Evolutionary conservation across 202 grass and related monocot species (phyloP).

Genomic region (Digitaria exilis): DNA sequence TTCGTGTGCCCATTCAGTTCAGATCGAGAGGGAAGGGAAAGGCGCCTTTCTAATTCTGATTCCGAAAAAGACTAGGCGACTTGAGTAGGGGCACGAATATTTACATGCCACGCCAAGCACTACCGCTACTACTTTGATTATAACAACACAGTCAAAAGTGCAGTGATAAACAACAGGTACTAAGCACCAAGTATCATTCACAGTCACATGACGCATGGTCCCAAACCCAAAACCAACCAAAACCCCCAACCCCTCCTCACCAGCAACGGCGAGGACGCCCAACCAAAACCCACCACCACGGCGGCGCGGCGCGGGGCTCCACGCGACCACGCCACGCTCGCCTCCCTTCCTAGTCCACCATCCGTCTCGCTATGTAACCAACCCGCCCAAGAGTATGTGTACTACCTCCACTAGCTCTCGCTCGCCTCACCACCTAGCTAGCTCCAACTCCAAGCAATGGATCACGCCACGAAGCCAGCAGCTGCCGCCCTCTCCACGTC

Average conservation of each 20-base stretch:
- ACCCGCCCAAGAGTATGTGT: not conserved
- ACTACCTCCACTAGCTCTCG: not conserved
- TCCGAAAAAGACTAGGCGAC: not conserved
- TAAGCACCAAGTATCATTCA: not conserved
- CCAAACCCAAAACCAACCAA: conserved; percentile 40
- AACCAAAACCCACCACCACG: conserved; percentile 20
- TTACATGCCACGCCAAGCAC: not conserved
- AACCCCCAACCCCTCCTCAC: conserved; percentile 55
- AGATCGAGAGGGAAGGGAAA: not conserved
- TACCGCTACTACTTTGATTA: not conserved
- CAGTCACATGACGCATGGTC: not conserved
- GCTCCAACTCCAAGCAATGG: conserved; percentile 20
- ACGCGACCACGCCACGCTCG: conserved; percentile 29
- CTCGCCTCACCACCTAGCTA: not conserved
- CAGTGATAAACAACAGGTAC: not conserved
- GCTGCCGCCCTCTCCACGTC: not conserved
- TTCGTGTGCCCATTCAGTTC: conserved; percentile 25
- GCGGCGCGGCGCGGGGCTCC: not conserved
- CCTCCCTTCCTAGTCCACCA: not conserved
- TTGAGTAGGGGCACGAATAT: not conserved
- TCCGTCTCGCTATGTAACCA: not conserved
- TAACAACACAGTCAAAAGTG: too few relatives aligned
- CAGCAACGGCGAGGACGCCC: not conserved
- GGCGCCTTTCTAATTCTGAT: not conserved
- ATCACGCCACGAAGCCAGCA: conserved; percentile 16